Evolutionary conservation across 2,329 filamentous ascomycete species (phyloP), one percentile per base, ranked within the genome.

Genomic region (Ceratocystis eucalypticola): DNA sequence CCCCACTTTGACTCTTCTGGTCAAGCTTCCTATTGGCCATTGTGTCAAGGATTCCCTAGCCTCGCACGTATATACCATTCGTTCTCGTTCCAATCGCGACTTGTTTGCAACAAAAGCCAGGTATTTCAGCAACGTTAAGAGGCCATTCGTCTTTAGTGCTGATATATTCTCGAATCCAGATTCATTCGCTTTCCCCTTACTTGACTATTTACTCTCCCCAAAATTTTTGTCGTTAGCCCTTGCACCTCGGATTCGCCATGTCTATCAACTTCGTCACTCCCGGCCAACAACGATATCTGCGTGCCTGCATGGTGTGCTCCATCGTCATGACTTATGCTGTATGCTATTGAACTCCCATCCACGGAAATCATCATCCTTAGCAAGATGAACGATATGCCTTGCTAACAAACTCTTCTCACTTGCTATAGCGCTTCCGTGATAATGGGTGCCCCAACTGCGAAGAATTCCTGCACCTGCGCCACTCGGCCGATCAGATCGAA

Each of bases 221-320:
- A 28, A 53, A 5, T 1, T 7, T 3, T 53, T 12, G 3, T 28
- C 48, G 22, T 22, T 5, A 5, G 22, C 28, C 48, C n/a, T 2
- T 22, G 22, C 7, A 20, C 48, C n/a, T 50, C 12, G 12, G n/a
- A 37, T 46, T 17, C 55, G 62, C 37, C 15, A 68, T 68, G 67
- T 68, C 67, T 6, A 48, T 64, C 64, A 62, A 62, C 75, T 91
- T 85, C 75, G 87, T 91, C 69, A 78, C 88, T 17, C 82, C 88
- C 5, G 82, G 80, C 74, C 89, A 94, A 77, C 86, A 88, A 79
- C 89, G 92, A 77, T 87, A 89, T 75, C 84, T 96, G 71, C 92
- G 94, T 77, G 94, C 94, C 73, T 99, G 94, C 81, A 96, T 99
- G 91, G 91, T 97, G 71, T 99, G 94, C 84, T 93, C 91, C 65